Evolutionary conservation across 202 grass and related monocot species (phyloP), one percentile per base, ranked within the genome.

Genomic region (Zoysia matrella): DNA sequence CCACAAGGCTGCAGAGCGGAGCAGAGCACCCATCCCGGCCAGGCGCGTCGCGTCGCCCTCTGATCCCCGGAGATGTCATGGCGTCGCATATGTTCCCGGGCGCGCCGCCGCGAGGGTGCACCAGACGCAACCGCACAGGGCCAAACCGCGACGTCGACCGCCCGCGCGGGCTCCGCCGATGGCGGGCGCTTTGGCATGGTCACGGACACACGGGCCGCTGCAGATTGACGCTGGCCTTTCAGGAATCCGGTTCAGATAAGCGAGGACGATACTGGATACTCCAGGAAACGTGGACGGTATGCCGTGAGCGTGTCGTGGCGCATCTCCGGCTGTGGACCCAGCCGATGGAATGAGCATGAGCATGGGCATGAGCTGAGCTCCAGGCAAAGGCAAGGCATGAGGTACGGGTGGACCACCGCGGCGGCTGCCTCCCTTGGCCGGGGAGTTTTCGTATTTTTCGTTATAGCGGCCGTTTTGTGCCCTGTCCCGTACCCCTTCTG

Each of bases 221-320:
- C n/a, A 60, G 30, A 10, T 30, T 9, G 54, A 44, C 72, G 13
- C 15, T 44, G 30, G 30, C 3, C 5, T 5, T 30, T 3, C 0
- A 44, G 60, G 60, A 66, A 74, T 47, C 60, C 4, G 52, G 12
- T 67, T 15, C 6, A 39, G 5, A 75, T 39, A 63, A 40, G 15
- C 1, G 0, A 46, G 14, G 12, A 1, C 39, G 47, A 6, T 4
- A 58, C 2, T 3, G 4, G 7, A 0, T 11, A n/a, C 76, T 22
- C 46, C 83, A 43, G 88, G 78, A 82, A 86, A 69, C 7, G 78
- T 68, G 87, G 78, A 36, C 67, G 45, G 60, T n/a, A 3, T 85
- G 78, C 72, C 73, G 67, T 52, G 78, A 89, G 67, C 67, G 82
- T 77, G 78, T 82, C 72, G 69, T 12, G 76, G 56, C 14, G 64